A percentile compares a stretch with the other conserved stretches of the same genome.
phyloP scores from a whole-genome alignment of 148 eudicot species.

The Rheum nobile region DNA sequence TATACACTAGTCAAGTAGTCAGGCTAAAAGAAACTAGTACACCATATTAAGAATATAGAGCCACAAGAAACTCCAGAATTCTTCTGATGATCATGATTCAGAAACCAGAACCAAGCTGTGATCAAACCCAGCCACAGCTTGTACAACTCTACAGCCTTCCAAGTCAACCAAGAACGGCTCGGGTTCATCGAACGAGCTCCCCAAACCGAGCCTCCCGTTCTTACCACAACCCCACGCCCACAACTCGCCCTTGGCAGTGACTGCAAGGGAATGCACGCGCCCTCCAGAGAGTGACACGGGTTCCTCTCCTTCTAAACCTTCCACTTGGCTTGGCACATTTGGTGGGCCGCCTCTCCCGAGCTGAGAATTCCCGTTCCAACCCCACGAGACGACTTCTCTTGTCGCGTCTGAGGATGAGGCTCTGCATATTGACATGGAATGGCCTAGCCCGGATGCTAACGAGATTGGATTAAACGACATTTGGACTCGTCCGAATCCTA shows the following conservation, averaged over 20 bases:
- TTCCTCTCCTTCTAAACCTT: conserved; percentile 34
- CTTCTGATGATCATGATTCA: conserved; percentile 19
- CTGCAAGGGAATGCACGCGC: conserved; percentile 71
- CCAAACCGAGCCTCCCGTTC: conserved; percentile 90
- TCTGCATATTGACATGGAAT: conserved; percentile 67
- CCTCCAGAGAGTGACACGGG: conserved; percentile 59
- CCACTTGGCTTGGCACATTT: conserved; percentile 41
- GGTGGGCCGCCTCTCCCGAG: conserved; percentile 76
- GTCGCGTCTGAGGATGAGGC: conserved; percentile 10
- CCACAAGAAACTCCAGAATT: not conserved
- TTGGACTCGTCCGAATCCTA: conserved; percentile 58
- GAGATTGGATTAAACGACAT: conserved; percentile 33
- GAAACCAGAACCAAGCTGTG: conserved; percentile 69
- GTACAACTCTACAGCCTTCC: conserved; percentile 51
- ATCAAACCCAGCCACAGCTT: conserved; percentile 86
- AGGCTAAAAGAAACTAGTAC: too few relatives aligned
- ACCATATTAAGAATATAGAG: not conserved
- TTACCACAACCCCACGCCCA: conserved; percentile 96
- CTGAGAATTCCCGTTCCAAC: conserved; percentile 81
- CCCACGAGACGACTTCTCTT: conserved; percentile 59
- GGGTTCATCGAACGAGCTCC: conserved; percentile 65
- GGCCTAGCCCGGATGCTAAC: conserved; percentile 79
- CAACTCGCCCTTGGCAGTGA: conserved; percentile 43
- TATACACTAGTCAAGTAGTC: too few relatives aligned
- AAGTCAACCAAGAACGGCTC: conserved; percentile 65